Percentiles rank a stretch among this genome's conserved stretches.
Conservation (phyloP, 306 rosid genomes). For the Castanea mollissima region DNA sequence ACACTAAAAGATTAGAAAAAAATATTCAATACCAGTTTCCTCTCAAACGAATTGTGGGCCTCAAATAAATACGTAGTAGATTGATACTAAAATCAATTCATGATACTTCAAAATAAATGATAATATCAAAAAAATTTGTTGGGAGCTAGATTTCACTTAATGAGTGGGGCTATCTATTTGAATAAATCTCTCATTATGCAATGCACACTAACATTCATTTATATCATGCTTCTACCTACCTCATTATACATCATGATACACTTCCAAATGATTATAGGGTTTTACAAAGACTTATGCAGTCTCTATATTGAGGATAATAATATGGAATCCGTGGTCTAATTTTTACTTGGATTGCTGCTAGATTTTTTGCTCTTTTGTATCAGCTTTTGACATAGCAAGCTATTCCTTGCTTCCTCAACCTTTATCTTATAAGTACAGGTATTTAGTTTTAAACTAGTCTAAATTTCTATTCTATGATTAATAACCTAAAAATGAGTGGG, state of each 20-base stretch:
- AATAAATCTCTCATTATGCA: background rate
- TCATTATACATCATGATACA: background rate
- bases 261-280: background rate
- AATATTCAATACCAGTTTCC: no score
- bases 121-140: background rate
- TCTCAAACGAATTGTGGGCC: no score
- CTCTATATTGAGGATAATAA: background rate
- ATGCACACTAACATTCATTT: background rate
- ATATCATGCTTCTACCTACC: background rate
- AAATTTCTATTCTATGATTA: background rate
- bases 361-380: no score
- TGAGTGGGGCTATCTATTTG: background rate
- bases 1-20: no score
- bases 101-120: background rate
- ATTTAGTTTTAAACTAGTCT: background rate
- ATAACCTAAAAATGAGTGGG: background rate
- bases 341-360: no score
- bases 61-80: no score
- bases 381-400: background rate
- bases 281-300: background rate
- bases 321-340: background rate
- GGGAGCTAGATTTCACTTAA: background rate
- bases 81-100: background rate
- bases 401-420: no score
- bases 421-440: background rate